Conservation (phyloP, 1,284 basidiomycete genomes). For the Trametes pubescens region DNA sequence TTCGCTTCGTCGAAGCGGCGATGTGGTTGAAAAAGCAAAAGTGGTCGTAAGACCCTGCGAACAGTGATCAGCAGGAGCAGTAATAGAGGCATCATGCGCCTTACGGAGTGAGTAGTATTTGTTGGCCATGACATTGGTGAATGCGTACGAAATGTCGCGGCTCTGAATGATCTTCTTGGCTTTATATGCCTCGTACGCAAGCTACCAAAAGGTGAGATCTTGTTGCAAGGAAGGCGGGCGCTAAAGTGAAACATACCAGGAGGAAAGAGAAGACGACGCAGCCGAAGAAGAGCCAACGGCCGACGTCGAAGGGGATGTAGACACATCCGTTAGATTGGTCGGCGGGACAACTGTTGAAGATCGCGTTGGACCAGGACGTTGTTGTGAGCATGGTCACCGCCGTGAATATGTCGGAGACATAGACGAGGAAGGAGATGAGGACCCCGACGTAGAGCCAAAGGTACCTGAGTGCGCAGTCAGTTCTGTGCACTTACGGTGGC, state of each 20-base stretch:
- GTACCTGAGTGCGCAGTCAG: constrained; percentile 64
- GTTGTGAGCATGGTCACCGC: constrained; percentile 97
- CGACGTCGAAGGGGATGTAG: constrained; percentile 87
- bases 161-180: constrained; percentile 93
- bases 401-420: constrained; percentile 97
- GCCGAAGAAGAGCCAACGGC: constrained; percentile 96
- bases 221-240: constrained; percentile 17
- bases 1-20: constrained; percentile 93
- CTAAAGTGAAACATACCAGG: constrained; percentile 62
- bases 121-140: constrained; percentile 97
- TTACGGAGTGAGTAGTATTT: constrained; percentile 92
- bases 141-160: constrained; percentile 96
- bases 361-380: constrained; percentile 88
- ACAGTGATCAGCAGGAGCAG: constrained; percentile 14
- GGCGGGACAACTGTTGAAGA: constrained; percentile 77
- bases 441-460: constrained; percentile 91
- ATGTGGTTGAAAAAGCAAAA: constrained; percentile 99
- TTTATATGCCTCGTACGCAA: constrained; percentile 94
- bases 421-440: constrained; percentile 95
- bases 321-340: constrained; percentile 72
- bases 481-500: not conserved
- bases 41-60: constrained; percentile 89
- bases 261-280: constrained; percentile 99
- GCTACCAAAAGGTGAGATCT: constrained; percentile 45
- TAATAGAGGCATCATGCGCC: constrained; percentile 42